These are phyloP conservation scores for Clavispora fructus DNA, from an alignment of 805 yeast genomes.

Conservation along the genomic window DNA sequence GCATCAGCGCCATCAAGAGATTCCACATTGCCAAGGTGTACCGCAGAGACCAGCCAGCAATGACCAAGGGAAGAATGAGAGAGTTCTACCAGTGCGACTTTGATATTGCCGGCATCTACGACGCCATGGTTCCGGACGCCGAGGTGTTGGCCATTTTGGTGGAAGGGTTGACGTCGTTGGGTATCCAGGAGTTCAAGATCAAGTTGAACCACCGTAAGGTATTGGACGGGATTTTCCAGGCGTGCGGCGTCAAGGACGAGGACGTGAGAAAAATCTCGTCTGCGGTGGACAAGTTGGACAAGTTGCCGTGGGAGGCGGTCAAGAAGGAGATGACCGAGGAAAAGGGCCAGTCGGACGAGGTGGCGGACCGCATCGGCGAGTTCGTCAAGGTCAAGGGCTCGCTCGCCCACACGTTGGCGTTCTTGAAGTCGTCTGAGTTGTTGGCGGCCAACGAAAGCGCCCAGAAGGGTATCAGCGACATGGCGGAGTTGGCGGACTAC, in stretches of 20 bases:
- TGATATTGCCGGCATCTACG: conserved; percentile 92
- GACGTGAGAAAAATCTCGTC: conserved; percentile 91
- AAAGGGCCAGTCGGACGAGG: conserved; percentile 84
- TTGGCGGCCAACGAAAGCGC: conserved; percentile 69
- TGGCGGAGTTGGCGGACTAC: conserved; percentile 68
- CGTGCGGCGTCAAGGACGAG: conserved; percentile 90
- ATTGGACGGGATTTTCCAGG: conserved; percentile 90
- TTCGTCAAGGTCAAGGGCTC: conserved; percentile 80
- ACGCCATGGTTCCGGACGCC: conserved; percentile 93
- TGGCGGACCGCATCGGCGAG: conserved; percentile 89
- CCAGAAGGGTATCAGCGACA: conserved; percentile 73
- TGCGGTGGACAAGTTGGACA: conserved; percentile 96
- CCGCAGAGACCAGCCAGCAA: conserved; percentile 99
- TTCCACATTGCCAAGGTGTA: conserved; percentile 97
- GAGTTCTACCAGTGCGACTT: conserved; percentile 99
- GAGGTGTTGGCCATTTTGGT: conserved; percentile 78
- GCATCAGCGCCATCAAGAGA: conserved; percentile 82
- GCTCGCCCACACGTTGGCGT: conserved; percentile 54
- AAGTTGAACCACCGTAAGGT: conserved; percentile 94
- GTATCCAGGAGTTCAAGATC: conserved; percentile 83
- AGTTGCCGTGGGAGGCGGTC: conserved; percentile 92
- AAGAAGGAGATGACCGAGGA: conserved; percentile 88
- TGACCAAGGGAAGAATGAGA: conserved; percentile 99
- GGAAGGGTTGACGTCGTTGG: conserved; percentile 79
- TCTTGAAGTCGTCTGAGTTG: conserved; percentile 51